Conservation (phyloP, 805 yeast genomes). For the Yamadazyma sp. region DNA sequence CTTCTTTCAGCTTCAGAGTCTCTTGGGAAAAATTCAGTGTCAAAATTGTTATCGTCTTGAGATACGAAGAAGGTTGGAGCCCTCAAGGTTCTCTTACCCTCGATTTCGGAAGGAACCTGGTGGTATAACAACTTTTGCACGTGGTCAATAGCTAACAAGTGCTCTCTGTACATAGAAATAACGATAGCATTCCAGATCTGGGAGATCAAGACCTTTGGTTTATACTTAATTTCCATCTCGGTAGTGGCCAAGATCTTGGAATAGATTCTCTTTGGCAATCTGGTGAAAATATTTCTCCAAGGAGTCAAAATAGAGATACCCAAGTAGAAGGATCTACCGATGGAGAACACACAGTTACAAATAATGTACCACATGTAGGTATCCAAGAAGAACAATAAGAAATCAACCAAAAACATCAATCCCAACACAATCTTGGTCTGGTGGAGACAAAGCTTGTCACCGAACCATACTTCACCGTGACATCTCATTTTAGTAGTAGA, state of each 20-base stretch:
- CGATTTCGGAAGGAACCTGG: conserved; percentile 97
- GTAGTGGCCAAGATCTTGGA: conserved; percentile 97
- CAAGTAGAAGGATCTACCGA: conserved; percentile 96
- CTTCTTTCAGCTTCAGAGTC: conserved; percentile 99
- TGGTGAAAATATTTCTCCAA: conserved; percentile 97
- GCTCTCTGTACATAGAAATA: conserved; percentile 99
- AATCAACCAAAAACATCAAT: conserved; percentile 88
- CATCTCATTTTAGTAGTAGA: conserved; percentile 89
- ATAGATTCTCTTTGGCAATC: conserved; percentile 98
- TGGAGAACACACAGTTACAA: conserved; percentile 91
- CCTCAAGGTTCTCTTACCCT: conserved; percentile 96
- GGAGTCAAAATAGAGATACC: conserved; percentile 99
- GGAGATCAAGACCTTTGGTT: conserved; percentile 96
- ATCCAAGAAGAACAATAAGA: conserved; percentile 96
- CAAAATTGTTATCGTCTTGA: conserved; percentile 93
- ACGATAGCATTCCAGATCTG: conserved; percentile 99
- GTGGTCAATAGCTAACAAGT: conserved; percentile 94
- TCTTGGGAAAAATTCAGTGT: conserved; percentile 95
- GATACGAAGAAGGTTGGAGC: conserved; percentile 99
- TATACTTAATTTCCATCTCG: conserved; percentile 98
- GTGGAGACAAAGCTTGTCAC: conserved; percentile 67
- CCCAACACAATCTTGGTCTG: conserved; percentile 91
- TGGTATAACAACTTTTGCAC: conserved; percentile 96
- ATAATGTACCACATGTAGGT: conserved; percentile 98
- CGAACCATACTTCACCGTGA: conserved; percentile 92